These are phyloP conservation scores for Wickerhamiella allomyrinae DNA, from an alignment of 805 yeast species.

Conservation along the genomic window DNA sequence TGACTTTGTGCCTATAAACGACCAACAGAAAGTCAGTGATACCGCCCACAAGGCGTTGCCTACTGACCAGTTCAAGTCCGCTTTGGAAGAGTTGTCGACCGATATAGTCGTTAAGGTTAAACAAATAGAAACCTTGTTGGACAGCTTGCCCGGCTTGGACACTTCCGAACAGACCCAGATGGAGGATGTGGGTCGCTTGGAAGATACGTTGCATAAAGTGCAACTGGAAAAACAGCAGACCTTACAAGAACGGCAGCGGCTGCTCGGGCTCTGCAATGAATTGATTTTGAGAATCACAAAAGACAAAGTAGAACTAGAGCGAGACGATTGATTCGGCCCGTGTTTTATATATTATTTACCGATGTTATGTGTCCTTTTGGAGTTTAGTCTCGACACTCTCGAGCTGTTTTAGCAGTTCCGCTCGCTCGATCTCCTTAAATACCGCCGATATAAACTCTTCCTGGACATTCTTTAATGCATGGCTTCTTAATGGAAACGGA, in stretches of 20 bases:
- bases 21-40: conserved; percentile 48
- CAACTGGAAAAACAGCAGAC: conserved; percentile 46
- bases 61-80: conserved; percentile 21
- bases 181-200: conserved; percentile 44
- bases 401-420: background rate
- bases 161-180: conserved; percentile 66
- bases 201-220: conserved; percentile 43
- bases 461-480: conserved; percentile 29
- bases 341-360: background rate
- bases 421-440: conserved; percentile 4
- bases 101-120: conserved; percentile 77
- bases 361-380: background rate
- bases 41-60: conserved; percentile 28
- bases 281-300: conserved; percentile 46
- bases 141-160: conserved; percentile 85
- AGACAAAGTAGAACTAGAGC: conserved; percentile 28
- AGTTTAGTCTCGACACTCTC: background rate
- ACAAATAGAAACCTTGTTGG: conserved; percentile 74
- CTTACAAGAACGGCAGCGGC: conserved; percentile 46
- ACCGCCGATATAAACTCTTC: conserved; percentile 26
- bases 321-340: conserved; percentile 5
- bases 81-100: conserved; percentile 63
- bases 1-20: conserved; percentile 37
- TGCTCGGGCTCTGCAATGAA: conserved; percentile 48
- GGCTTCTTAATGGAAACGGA: conserved; percentile 33